Evolutionary conservation across 768 basidiomycete genomes (phyloP).

Genomic region (Phallus indusiatus): DNA sequence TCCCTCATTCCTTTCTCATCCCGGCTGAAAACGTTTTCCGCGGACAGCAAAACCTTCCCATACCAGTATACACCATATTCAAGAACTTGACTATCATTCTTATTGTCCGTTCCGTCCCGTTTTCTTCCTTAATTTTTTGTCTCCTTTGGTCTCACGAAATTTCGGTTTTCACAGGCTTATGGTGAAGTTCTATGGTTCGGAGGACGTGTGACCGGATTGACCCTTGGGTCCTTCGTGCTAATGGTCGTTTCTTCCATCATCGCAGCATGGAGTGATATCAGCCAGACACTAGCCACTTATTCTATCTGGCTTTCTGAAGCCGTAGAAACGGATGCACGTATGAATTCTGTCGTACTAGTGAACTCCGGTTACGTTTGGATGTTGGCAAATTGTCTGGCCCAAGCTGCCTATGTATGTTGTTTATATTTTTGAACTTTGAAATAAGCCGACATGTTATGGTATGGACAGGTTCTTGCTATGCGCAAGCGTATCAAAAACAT

Average conservation of each 20-base stretch:
- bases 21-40: neutral
- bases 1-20: neutral
- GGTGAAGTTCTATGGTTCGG: slow-evolving; percentile 98
- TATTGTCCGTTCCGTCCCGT: slow-evolving; percentile 50
- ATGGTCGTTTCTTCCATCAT: slow-evolving; percentile 94
- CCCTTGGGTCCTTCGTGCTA: slow-evolving; percentile 80
- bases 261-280: slow-evolving; percentile 93
- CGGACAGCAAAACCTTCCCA: slow-evolving; percentile 88
- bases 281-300: slow-evolving; percentile 26
- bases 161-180: slow-evolving; percentile 55
- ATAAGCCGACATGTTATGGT: neutral
- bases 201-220: slow-evolving; percentile 77
- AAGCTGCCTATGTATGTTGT: slow-evolving; percentile 75
- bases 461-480: slow-evolving; percentile 79
- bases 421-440: slow-evolving; percentile 4
- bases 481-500: slow-evolving; percentile 92
- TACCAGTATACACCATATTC: slow-evolving; percentile 98
- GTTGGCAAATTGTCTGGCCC: slow-evolving; percentile 82
- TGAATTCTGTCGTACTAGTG: slow-evolving; percentile 36
- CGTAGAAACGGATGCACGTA: slow-evolving; percentile 28
- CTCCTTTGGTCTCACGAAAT: neutral
- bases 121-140: neutral
- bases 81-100: slow-evolving; percentile 99
- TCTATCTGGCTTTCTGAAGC: slow-evolving; percentile 16
- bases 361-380: slow-evolving; percentile 96